Percentiles rank a stretch among this genome's conserved stretches.
Conservation (phyloP, 2,329 filamentous ascomycete species). For the Aspergillus neoniger region DNA sequence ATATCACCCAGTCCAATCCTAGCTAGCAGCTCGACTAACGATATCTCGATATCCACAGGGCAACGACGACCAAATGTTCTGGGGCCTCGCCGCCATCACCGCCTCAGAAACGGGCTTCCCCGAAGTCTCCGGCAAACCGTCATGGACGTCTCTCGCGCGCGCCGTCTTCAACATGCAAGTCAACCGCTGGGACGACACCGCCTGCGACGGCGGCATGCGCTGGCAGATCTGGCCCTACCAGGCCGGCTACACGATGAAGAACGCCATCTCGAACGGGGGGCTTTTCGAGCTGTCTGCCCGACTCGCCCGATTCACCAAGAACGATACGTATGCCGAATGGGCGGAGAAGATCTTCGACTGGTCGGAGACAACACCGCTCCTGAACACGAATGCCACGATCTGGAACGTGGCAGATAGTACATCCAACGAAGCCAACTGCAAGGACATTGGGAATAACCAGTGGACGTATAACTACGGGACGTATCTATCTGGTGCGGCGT, state of each 20-base stretch:
- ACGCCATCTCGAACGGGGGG: constrained; percentile 56
- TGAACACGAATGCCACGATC: constrained; percentile 47
- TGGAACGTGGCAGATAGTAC: constrained; percentile 19
- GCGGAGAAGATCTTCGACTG: constrained; percentile 65
- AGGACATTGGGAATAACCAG: constrained; percentile 51
- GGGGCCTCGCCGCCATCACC: constrained; percentile 74
- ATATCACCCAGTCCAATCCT: not conserved
- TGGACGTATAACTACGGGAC: constrained; percentile 59
- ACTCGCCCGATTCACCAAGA: constrained; percentile 74
- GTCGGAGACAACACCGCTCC: constrained; percentile 51
- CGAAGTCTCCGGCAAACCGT: constrained; percentile 64
- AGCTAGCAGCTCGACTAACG: not conserved
- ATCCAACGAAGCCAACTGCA: constrained; percentile 38
- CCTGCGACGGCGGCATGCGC: constrained; percentile 72
- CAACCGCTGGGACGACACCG: constrained; percentile 64
- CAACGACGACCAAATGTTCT: constrained; percentile 68
- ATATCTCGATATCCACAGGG: constrained; percentile 23
- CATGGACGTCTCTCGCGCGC: constrained; percentile 73
- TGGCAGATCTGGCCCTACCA: constrained; percentile 83
- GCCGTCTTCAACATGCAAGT: constrained; percentile 76
- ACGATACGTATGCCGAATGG: constrained; percentile 74
- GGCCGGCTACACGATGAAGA: constrained; percentile 62
- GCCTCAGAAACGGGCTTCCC: constrained; percentile 74
- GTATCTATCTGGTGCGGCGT: constrained; percentile 54
- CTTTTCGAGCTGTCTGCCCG: constrained; percentile 62